A percentile compares a stretch with the other conserved stretches of the same genome.
Conservation (phyloP, 768 basidiomycete species). For the Pleurotus platypus region DNA sequence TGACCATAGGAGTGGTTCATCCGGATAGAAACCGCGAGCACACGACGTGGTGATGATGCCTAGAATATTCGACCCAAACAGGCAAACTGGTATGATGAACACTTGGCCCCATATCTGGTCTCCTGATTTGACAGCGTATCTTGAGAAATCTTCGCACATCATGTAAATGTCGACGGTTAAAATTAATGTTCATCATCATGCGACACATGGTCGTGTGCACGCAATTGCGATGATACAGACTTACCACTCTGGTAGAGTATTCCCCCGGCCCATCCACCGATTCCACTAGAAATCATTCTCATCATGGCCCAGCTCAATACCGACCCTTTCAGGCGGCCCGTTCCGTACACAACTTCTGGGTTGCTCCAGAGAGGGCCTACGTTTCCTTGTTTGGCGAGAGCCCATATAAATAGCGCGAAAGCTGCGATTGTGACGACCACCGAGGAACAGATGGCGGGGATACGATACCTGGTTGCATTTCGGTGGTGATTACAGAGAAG, state of each 20-base stretch:
- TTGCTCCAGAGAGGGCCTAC: conserved; percentile 23
- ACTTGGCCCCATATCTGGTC: conserved; percentile 28
- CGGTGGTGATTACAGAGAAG: background rate
- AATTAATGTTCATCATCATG: no score
- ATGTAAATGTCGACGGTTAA: background rate
- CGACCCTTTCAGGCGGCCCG: conserved; percentile 18
- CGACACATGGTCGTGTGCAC: no score
- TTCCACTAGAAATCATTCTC: conserved; percentile 25
- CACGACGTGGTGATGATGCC: conserved; percentile 26
- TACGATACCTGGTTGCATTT: conserved; percentile 12
- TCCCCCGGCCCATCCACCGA: conserved; percentile 28
- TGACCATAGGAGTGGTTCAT: conserved; percentile 25
- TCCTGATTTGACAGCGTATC: conserved; percentile 25
- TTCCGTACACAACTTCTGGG: conserved; percentile 22
- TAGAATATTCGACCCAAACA: conserved; percentile 25
- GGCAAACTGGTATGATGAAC: conserved; percentile 25
- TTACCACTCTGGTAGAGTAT: conserved; percentile 20
- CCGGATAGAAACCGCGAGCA: conserved; percentile 25
- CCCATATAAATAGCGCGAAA: conserved; percentile 24
- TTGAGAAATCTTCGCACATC: conserved; percentile 22
- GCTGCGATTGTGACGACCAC: conserved; percentile 22
- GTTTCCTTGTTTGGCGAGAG: conserved; percentile 25
- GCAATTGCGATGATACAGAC: background rate
- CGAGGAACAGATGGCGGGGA: conserved; percentile 22
- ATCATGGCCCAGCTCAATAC: conserved; percentile 26